Conservation (phyloP, 2,329 filamentous ascomycete genomes). For the Aspergillus terreus region DNA sequence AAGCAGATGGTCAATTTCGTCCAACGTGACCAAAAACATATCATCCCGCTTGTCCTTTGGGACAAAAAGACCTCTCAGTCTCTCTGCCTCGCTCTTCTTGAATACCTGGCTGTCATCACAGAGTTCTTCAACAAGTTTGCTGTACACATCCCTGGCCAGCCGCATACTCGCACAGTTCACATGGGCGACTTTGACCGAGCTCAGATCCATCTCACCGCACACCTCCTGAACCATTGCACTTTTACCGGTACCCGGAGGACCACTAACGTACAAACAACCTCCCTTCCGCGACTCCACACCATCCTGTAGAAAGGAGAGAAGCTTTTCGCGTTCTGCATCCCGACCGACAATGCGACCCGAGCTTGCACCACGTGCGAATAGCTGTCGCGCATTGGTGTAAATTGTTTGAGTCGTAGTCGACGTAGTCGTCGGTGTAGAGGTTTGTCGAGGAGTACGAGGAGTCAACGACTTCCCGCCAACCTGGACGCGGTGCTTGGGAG, state of each 20-base stretch:
- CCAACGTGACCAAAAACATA: slow-evolving; percentile 79
- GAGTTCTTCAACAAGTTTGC: slow-evolving; percentile 69
- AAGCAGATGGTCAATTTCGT: slow-evolving; percentile 93
- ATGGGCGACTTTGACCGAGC: slow-evolving; percentile 64
- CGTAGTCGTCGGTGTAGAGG: slow-evolving; percentile 58
- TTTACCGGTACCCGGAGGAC: slow-evolving; percentile 93
- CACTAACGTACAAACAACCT: slow-evolving; percentile 91
- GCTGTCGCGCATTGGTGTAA: slow-evolving; percentile 80
- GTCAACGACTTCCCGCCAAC: slow-evolving; percentile 71
- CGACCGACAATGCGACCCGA: slow-evolving; percentile 75
- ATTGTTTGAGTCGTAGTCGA: slow-evolving; percentile 63
- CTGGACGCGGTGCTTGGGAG: slow-evolving; percentile 79
- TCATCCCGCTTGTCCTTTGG: slow-evolving; percentile 52
- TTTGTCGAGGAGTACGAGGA: slow-evolving; percentile 73
- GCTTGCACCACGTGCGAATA: slow-evolving; percentile 77
- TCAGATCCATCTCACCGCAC: slow-evolving; percentile 56
- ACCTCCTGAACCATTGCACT: slow-evolving; percentile 88
- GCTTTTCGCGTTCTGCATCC: slow-evolving; percentile 63
- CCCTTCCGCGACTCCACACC: slow-evolving; percentile 59
- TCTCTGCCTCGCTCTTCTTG: slow-evolving; percentile 64
- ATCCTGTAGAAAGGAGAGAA: slow-evolving; percentile 65
- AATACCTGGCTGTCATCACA: slow-evolving; percentile 58
- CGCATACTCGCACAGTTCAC: slow-evolving; percentile 98
- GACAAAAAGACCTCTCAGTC: slow-evolving; percentile 68
- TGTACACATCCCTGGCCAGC: slow-evolving; percentile 78